Evolutionary conservation across 2,329 filamentous ascomycete species (phyloP).

Genomic region (Sporothrix pseudoabietina): DNA sequence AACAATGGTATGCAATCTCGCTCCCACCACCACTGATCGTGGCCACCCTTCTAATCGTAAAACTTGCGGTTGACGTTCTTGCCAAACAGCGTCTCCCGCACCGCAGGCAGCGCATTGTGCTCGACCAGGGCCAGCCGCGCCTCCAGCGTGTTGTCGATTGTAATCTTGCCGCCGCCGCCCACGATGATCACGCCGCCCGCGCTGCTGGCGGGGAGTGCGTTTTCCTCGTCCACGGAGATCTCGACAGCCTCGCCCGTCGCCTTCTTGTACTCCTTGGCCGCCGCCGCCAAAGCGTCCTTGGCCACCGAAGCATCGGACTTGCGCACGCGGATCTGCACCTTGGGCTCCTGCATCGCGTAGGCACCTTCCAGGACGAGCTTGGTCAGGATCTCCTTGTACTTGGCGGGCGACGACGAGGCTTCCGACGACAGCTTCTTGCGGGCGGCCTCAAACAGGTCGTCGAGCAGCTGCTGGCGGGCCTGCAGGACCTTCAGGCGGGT

Average conservation of each 20-base stretch:
- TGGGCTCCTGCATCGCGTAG: constrained; percentile 82
- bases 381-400: constrained; percentile 77
- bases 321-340: constrained; percentile 72
- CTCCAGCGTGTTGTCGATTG: constrained; percentile 98
- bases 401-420: constrained; percentile 66
- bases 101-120: constrained; percentile 77
- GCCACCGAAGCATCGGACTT: constrained; percentile 71
- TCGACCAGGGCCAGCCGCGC: constrained; percentile 84
- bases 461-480: constrained; percentile 86
- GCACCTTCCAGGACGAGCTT: constrained; percentile 84
- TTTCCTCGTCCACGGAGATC: constrained; percentile 74
- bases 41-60: constrained; percentile 63
- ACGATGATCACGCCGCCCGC: constrained; percentile 81
- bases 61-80: constrained; percentile 96
- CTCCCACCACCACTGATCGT: neutral
- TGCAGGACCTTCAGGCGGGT: constrained; percentile 85
- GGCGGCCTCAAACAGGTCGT: constrained; percentile 83
- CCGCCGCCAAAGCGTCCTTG: constrained; percentile 76
- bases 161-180: constrained; percentile 87
- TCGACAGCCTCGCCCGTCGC: constrained; percentile 69
- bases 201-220: constrained; percentile 69
- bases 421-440: constrained; percentile 67
- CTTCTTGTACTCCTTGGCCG: constrained; percentile 81
- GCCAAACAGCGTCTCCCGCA: constrained; percentile 86
- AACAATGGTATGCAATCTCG: neutral